Base-by-base conservation (phyloP, 192 early-diverging fungal species). In the Jimgerdemannia flammicorona region DNA sequence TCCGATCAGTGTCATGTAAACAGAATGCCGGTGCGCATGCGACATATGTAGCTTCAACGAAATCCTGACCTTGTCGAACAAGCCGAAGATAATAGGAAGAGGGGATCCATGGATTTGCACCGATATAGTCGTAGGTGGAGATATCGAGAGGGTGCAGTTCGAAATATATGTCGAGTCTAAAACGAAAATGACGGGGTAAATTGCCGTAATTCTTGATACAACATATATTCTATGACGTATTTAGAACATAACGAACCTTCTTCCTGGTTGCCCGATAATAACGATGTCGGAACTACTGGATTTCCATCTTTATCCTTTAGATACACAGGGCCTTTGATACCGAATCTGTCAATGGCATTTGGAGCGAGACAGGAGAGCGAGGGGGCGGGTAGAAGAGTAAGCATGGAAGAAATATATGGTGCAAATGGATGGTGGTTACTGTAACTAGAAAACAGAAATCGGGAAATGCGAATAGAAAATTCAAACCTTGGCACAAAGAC, bases 261-360 rank as follows among this genome's bases (percentile, higher is more conserved):
- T 17, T 72, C 67, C 3, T 70, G 65, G 19, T 80, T 81, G 18
- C 81, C 86, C 3, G 89, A 84, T 4, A 94, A 75, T 14, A 87
- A 73, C 3, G 93, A 92, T 40, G 89, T 75, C 0, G 93, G 90
- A 39, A 92, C 64, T 3, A 80, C 78, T 67, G 87, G 78, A 18
- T 82, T 75, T 1, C 89, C 89, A 11, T 85, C 79, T 70, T 81
- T 88, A 65, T 90, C 90, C 72, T 83, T 84, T 70, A 93, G 74
- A 70, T 90, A 92, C 8, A 94, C 90, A 14, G 91, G 90, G 1
- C 91, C 92, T 40, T 87, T 89, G 66, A 94, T 84, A 3, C 92
- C 93, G 69, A 91, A 87, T 41, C 86, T 88, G 78, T 29, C 29
- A 29, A 41, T 81, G 72, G 29, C 29, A 29, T 29, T 29, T 29